Base-by-base conservation (phyloP, 2,329 filamentous ascomycete species). In the Alternaria brassicicola region DNA sequence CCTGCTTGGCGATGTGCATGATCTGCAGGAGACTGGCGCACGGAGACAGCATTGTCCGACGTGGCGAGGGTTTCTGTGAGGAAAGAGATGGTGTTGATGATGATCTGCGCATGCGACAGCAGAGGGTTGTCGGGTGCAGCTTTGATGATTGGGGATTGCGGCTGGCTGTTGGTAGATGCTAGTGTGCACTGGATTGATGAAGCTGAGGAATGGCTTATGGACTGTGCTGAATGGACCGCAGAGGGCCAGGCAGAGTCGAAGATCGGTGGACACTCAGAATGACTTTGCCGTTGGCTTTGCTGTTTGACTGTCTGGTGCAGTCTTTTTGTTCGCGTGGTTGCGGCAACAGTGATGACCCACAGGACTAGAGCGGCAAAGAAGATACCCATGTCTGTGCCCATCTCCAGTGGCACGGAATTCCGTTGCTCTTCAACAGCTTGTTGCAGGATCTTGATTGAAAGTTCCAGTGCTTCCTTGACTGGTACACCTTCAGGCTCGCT, bases 321-420 rank as follows among this genome's bases (percentile, higher is more conserved):
- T 3, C 56, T 41, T 26, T 62, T 64, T 13, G 66, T 49, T 12
- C 68, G 65, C 1, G 66, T 66, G 9, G 50, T 68, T 15, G 72
- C 67, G 17, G 71, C 64, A 26, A 71, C 70, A 4, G 73, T 76
- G 15, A 69, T 63, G 6, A 69, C 68, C 76, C 77, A 79, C 0
- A 78, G 56, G 1, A 77, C 71, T 4, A 79, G 63, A 2, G 66
- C 64, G 19, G 77, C 74, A 23, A 71, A 73, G 57, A 74, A 77
- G 12, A 78, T 54, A 30, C 73, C 67, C 63, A 78, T 72, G 23
- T 78, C 72, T 31, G 67, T 62, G 13, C 76, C 76, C 19, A 72
- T 57, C 33, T 68, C 67, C 19, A 68, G 66, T 1, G 55, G 55
- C 6, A 69, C 59, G 1, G 47, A 43, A 5, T 69, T 55, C 10